Conservation (phyloP, 2,329 filamentous ascomycete genomes). For the Mollisiaceae sp. region DNA sequence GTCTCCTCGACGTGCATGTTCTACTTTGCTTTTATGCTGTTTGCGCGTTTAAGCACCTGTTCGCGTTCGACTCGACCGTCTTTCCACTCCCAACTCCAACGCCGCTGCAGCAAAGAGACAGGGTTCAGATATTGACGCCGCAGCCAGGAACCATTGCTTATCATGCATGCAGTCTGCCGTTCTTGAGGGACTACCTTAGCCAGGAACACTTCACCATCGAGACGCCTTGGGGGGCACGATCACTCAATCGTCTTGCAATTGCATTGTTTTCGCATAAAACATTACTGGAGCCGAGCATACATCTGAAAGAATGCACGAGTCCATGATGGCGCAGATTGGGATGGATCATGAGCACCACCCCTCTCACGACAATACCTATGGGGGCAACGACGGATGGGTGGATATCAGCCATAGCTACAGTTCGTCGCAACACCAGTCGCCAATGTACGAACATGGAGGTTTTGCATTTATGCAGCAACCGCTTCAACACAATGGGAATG, state of each 20-base stretch:
- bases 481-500: constrained; percentile 65
- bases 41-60: constrained; percentile 37
- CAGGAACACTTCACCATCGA: constrained; percentile 41
- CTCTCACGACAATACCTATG: constrained; percentile 45
- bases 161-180: constrained; percentile 45
- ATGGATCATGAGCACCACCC: constrained; percentile 44
- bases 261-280: constrained; percentile 28
- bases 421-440: constrained; percentile 67
- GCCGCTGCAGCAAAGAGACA: constrained; percentile 38
- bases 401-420: constrained; percentile 52
- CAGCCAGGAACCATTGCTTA: constrained; percentile 44
- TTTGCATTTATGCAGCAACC: constrained; percentile 65
- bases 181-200: constrained; percentile 43
- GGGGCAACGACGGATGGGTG: constrained; percentile 57
- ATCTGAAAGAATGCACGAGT: constrained; percentile 43
- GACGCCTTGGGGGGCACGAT: constrained; percentile 30
- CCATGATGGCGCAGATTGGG: constrained; percentile 44
- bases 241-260: constrained; percentile 31
- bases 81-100: constrained; percentile 32
- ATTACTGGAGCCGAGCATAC: constrained; percentile 25
- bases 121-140: constrained; percentile 41
- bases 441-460: constrained; percentile 70
- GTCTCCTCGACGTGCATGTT: constrained; percentile 30
- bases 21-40: constrained; percentile 35
- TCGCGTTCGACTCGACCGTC: constrained; percentile 33